Conservation (phyloP, 345 rosid genomes). For the Eucalyptus leucophloia region DNA sequence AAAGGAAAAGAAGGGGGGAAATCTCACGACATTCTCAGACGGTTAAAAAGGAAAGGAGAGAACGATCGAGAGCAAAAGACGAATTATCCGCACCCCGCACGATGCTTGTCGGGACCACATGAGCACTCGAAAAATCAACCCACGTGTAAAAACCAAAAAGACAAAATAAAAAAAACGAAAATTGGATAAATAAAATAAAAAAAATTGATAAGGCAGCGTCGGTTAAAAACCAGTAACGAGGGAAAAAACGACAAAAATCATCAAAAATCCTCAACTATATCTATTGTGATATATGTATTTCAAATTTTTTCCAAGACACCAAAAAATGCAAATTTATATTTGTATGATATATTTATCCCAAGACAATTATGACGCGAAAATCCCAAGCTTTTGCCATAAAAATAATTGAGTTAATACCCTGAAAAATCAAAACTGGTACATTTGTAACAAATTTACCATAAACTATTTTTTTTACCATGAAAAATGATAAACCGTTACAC, state of each 20-base stretch:
- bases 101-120: not conserved
- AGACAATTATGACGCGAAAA: too few relatives aligned
- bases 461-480: too few relatives aligned
- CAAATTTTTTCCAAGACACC: too few relatives aligned
- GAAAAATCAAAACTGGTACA: rapidly evolving
- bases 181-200: not conserved
- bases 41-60: not conserved
- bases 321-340: too few relatives aligned
- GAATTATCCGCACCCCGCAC: not conserved
- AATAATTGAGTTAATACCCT: too few relatives aligned
- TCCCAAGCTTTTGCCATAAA: too few relatives aligned
- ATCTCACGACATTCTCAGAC: not conserved
- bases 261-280: too few relatives aligned
- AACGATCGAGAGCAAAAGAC: not conserved
- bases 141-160: not conserved
- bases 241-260: too few relatives aligned
- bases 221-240: not conserved
- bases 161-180: too few relatives aligned
- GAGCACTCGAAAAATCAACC: not conserved
- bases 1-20: not conserved
- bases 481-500: too few relatives aligned
- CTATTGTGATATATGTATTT: too few relatives aligned
- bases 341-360: too few relatives aligned
- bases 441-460: rapidly evolving
- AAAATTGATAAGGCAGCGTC: not conserved